Percentiles rank a stretch among this genome's conserved stretches.
Evolutionary conservation across 1,139 yeast species (phyloP).

Genomic region (Candida dubliniensis): DNA sequence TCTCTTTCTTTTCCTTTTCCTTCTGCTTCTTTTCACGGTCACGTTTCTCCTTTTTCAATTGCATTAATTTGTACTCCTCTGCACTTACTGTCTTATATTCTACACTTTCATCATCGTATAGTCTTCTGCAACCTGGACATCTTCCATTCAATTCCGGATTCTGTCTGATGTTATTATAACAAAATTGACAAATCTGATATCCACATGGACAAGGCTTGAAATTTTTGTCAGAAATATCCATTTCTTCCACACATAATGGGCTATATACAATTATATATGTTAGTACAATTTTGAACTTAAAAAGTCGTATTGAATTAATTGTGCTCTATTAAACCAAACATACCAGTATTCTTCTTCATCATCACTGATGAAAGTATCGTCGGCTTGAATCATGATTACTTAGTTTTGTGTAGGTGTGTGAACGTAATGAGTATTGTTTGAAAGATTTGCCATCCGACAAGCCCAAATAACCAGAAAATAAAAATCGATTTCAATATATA

Average conservation of each 20-base stretch:
- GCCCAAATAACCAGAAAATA: not conserved
- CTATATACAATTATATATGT: slow-evolving; percentile 29
- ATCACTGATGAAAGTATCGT: slow-evolving; percentile 64
- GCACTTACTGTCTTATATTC: slow-evolving; percentile 81
- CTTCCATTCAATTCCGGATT: slow-evolving; percentile 94
- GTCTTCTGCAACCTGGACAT: slow-evolving; percentile 97
- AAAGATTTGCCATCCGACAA: slow-evolving; percentile 2
- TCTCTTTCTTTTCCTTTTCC: slow-evolving; percentile 90
- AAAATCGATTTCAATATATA: too few species aligned
- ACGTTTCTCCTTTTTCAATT: slow-evolving; percentile 73
- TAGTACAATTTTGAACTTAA: slow-evolving; percentile 19
- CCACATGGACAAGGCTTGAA: slow-evolving; percentile 99
- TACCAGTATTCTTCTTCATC: slow-evolving; percentile 79
- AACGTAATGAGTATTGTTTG: not conserved
- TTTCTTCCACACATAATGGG: slow-evolving; percentile 95
- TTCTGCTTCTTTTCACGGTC: slow-evolving; percentile 85
- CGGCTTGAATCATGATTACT: slow-evolving; percentile 19
- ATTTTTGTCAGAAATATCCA: slow-evolving; percentile 94
- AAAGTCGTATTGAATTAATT: not conserved
- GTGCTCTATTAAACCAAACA: slow-evolving; percentile 19
- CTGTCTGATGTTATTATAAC: slow-evolving; percentile 93
- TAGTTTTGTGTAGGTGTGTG: not conserved
- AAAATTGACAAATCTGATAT: slow-evolving; percentile 96
- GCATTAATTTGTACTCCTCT: slow-evolving; percentile 81
- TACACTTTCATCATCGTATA: slow-evolving; percentile 89